Base-by-base conservation (phyloP, 306 rosid species). In the Rosa rugosa region DNA sequence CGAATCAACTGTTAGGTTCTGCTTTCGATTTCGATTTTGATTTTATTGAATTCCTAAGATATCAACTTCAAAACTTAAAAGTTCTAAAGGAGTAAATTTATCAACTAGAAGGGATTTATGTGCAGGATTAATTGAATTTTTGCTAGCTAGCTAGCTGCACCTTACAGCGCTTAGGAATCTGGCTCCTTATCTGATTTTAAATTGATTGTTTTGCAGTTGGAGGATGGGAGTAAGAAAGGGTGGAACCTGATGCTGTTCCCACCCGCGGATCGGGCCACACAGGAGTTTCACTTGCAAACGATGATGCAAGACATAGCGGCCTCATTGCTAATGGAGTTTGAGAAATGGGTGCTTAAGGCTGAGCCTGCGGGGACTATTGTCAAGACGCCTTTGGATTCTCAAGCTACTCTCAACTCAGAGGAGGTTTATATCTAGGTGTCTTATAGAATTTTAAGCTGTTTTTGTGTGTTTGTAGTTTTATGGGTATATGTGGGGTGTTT, bases 381-480 rank as follows among this genome's bases (percentile, higher is more conserved):
- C 77, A 95, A 95, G 91, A 95, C 98, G 53, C 99, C 99, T 4
- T 83, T 95, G 81, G 99, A 95, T 89, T 95, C 98, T 78, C 99
- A 95, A 90, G 97, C 99, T 50, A 93, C 97, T 95, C 98, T 95
- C 92, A 93, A 93, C 93, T 95, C 99, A 91, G 99, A 95, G 98
- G 98, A 95, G 99, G 98, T 95, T 91, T 94, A 95, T 90, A 89
- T 95, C 90, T 95, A 93, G 99, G 99, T 93, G 94, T 95, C 92
- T 91, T 87, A 85, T 56, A 79, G 79, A 69, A 73, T 83, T 79
- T 53, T 18, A n/a, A 68, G 63, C 78, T 56, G 75, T 44, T 20
- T 22, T 6, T 20, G 16, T 18, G 44, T 18, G 46, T 42, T 27
- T 13, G 5, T 51, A 1, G 12, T 64, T 42, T 73, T 7, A 36